These are phyloP conservation scores for Pneumocystis jirovecii DNA, from an alignment of 1,139 yeast species.

Conservation along the genomic window DNA sequence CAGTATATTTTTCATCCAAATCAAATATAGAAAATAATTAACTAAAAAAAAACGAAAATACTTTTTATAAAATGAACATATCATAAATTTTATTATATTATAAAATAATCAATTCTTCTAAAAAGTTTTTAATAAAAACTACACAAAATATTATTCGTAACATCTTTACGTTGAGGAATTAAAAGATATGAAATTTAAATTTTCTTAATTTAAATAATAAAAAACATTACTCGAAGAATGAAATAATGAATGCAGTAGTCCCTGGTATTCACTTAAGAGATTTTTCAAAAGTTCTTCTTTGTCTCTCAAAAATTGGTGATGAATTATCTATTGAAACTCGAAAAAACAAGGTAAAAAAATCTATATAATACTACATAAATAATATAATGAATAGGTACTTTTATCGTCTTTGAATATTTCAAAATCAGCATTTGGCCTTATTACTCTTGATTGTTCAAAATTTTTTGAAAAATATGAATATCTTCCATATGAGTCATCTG, in stretches of 20 bases:
- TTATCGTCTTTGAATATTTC: conserved; percentile 13
- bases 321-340: conserved; percentile 13
- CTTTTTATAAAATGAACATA: too few species aligned
- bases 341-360: conserved; percentile 7
- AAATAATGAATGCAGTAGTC: neutral
- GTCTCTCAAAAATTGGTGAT: conserved; percentile 10
- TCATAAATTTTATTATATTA: too few species aligned
- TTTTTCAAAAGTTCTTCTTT: conserved; percentile 9
- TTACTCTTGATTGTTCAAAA: conserved; percentile 8
- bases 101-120: too few species aligned
- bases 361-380: neutral
- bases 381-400: conserved; percentile 6
- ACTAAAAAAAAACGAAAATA: too few species aligned
- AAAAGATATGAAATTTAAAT: neutral
- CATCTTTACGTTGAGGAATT: too few species aligned
- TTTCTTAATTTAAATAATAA: neutral
- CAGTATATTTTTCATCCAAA: too few species aligned
- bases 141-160: too few species aligned
- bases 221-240: neutral
- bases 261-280: neutral
- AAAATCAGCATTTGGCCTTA: conserved; percentile 14
- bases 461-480: conserved; percentile 11
- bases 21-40: too few species aligned
- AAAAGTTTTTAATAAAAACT: too few species aligned
- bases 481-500: conserved; percentile 4